A percentile compares a stretch with the other conserved stretches of the same genome.
Conservation (phyloP, 495 filamentous ascomycete species). For the Xylaria scruposa region DNA sequence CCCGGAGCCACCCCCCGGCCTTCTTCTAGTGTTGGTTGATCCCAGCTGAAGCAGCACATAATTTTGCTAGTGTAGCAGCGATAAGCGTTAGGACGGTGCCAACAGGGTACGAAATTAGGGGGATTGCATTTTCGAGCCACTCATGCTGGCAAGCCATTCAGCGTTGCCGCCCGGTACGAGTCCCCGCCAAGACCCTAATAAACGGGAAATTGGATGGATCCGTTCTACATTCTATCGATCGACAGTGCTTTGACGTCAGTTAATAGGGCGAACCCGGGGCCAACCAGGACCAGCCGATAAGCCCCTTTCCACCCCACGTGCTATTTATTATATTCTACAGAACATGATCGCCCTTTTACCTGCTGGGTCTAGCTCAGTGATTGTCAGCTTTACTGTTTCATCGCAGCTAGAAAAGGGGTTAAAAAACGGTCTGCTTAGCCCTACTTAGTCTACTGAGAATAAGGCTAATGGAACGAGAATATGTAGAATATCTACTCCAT, state of each 20-base stretch:
- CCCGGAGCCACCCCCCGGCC: neutral
- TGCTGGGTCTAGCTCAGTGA: constrained; percentile 1
- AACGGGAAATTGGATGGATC: constrained; percentile 29
- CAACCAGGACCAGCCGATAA: constrained; percentile 25
- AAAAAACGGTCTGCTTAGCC: neutral
- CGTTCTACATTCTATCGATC: constrained; percentile 1
- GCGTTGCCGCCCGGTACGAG: neutral
- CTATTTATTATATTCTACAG: constrained; percentile 1
- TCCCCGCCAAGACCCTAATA: constrained; percentile 14
- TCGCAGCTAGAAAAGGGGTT: constrained; percentile 14
- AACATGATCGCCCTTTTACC: constrained; percentile 6
- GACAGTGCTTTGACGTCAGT: constrained; percentile 16
- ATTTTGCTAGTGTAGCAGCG: constrained; percentile 13
- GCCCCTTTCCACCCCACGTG: constrained; percentile 29
- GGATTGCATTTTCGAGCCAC: neutral
- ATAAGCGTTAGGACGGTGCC: constrained; percentile 6
- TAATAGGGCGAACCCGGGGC: neutral
- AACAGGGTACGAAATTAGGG: constrained; percentile 15
- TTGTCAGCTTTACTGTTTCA: constrained; percentile 14
- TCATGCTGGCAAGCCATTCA: constrained; percentile 16
- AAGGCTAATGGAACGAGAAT: neutral
- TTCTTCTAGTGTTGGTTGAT: neutral
- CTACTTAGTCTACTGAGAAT: too few species aligned
- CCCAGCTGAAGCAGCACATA: constrained; percentile 10
- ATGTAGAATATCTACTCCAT: neutral